Conservation (phyloP, 148 eudicot genomes). For the Rhododendron molle region DNA sequence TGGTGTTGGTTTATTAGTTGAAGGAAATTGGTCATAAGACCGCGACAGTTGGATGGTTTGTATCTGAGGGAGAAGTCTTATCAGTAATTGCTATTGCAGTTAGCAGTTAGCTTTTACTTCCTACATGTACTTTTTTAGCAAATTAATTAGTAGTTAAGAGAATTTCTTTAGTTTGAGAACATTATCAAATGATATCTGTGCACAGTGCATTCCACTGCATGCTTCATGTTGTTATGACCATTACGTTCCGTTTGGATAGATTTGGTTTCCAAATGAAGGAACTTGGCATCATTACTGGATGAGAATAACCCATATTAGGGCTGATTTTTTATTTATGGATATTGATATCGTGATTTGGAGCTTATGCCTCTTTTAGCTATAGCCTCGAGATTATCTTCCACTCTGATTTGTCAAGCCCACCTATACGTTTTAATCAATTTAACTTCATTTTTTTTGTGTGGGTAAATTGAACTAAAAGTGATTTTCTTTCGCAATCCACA, state of each 20-base stretch:
- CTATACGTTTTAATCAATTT: not conserved
- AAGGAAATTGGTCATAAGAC: conserved; percentile 64
- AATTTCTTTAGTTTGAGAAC: not conserved
- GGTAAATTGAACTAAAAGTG: not conserved
- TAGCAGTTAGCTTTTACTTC: not conserved
- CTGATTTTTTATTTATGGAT: not conserved
- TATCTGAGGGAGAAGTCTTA: conserved; percentile 70
- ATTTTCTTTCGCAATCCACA: not conserved
- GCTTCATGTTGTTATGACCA: not conserved
- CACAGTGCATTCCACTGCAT: not conserved
- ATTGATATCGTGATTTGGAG: not conserved
- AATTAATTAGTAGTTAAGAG: not conserved
- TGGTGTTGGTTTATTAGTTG: conserved; percentile 26
- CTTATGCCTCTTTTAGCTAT: not conserved
- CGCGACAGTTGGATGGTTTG: conserved; percentile 88
- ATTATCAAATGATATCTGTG: not conserved
- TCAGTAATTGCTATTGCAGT: not conserved
- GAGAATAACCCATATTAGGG: not conserved
- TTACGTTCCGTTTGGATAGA: not conserved
- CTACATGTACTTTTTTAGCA: not conserved
- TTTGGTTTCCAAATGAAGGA: not conserved
- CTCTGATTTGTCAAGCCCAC: not conserved
- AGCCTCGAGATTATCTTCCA: not conserved
- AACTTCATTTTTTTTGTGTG: not conserved
- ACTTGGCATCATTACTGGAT: not conserved